Conservation (phyloP, 2,329 filamentous ascomycete species). For the Phyllosticta paracitricarpa region DNA sequence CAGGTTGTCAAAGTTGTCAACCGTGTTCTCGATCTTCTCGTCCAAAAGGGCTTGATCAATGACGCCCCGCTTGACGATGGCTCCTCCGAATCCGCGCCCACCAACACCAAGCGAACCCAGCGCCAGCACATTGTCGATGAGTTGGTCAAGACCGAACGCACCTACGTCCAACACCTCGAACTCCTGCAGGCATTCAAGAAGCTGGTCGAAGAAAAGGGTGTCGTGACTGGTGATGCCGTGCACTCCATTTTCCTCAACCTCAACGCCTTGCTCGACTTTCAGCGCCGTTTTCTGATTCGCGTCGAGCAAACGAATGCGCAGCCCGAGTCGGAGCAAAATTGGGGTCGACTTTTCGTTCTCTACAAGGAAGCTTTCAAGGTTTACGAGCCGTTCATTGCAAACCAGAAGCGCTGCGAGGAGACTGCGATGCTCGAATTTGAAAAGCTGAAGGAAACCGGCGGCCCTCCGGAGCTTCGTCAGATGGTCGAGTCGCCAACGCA, state of each 20-base stretch:
- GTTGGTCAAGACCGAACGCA: conserved; percentile 87
- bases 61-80: conserved; percentile 33
- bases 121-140: conserved; percentile 87
- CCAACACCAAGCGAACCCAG: conserved; percentile 51
- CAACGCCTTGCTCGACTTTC: conserved; percentile 89
- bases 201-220: conserved; percentile 74
- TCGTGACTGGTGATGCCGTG: conserved; percentile 78
- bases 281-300: conserved; percentile 86
- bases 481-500: conserved; percentile 84
- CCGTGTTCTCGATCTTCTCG: conserved; percentile 76
- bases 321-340: conserved; percentile 67
- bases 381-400: conserved; percentile 95
- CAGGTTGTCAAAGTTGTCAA: conserved; percentile 87
- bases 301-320: conserved; percentile 92
- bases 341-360: conserved; percentile 82
- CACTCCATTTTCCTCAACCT: conserved; percentile 96
- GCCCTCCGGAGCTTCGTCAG: conserved; percentile 48
- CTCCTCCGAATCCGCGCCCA: conserved; percentile 21
- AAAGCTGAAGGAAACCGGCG: conserved; percentile 68
- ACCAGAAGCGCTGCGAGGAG: conserved; percentile 81
- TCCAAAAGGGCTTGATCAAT: conserved; percentile 62
- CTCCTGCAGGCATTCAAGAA: conserved; percentile 89
- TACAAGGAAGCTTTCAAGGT: conserved; percentile 84
- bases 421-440: conserved; percentile 79
- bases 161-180: conserved; percentile 95